Percentiles rank a stretch among this genome's conserved stretches.
Conservation (phyloP, 2,329 filamentous ascomycete species). For the Clonostachys chloroleuca region DNA sequence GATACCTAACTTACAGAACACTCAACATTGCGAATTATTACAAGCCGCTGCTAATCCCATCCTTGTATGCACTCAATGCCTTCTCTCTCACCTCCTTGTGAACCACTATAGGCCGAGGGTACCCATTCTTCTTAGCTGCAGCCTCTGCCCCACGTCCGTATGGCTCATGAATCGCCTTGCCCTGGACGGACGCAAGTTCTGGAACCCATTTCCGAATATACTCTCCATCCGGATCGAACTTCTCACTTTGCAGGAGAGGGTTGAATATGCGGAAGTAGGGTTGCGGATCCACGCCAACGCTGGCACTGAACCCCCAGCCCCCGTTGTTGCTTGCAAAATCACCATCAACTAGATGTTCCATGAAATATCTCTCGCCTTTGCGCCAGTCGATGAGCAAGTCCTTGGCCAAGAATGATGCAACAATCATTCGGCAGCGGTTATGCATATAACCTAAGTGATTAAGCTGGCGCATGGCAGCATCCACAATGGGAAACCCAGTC, state of each 20-base stretch:
- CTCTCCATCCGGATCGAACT: conserved; percentile 72
- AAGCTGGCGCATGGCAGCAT: conserved; percentile 81
- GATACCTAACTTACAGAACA: background rate
- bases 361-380: conserved; percentile 76
- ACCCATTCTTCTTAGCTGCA: conserved; percentile 61
- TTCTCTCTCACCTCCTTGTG: conserved; percentile 66
- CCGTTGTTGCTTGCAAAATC: conserved; percentile 77
- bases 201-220: conserved; percentile 83
- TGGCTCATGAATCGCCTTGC: conserved; percentile 75
- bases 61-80: conserved; percentile 68
- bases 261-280: conserved; percentile 93
- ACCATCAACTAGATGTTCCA: conserved; percentile 74
- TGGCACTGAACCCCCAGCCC: conserved; percentile 54
- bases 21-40: background rate
- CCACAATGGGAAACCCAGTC: conserved; percentile 80
- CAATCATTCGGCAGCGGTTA: conserved; percentile 81
- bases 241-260: conserved; percentile 78
- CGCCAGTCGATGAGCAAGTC: conserved; percentile 82
- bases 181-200: conserved; percentile 61
- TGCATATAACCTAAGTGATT: conserved; percentile 71
- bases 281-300: conserved; percentile 76
- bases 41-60: conserved; percentile 21
- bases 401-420: conserved; percentile 75
- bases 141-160: conserved; percentile 60
- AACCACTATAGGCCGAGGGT: conserved; percentile 71